Evolutionary conservation across 805 yeast species (phyloP).

Genomic region (Yarrowia deformans): DNA sequence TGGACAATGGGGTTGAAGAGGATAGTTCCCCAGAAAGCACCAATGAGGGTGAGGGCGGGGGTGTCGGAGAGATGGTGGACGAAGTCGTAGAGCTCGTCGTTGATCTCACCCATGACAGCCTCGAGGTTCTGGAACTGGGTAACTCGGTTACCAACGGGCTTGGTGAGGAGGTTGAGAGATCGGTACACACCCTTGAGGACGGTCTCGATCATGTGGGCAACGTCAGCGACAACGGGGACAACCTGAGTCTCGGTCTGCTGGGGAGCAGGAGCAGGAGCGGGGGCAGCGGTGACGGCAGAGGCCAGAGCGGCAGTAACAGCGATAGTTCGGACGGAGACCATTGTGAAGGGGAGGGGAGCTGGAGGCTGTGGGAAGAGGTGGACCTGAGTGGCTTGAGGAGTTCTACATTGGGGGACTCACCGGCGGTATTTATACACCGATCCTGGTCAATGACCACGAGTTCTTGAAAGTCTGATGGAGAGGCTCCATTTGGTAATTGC

Average conservation of each 20-base stretch:
- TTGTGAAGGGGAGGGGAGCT: not conserved
- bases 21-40: conserved; percentile 31
- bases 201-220: conserved; percentile 27
- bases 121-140: conserved; percentile 38
- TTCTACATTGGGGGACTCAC: not conserved
- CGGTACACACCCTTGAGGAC: conserved; percentile 35
- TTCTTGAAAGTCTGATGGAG: not conserved
- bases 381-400: conserved; percentile 23
- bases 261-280: conserved; percentile 16
- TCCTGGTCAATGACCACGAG: not conserved
- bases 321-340: conserved; percentile 34
- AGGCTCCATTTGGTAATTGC: not conserved
- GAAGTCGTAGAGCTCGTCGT: conserved; percentile 23
- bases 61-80: conserved; percentile 32
- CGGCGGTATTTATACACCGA: conserved; percentile 1
- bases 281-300: conserved; percentile 22
- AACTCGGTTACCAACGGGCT: conserved; percentile 30
- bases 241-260: conserved; percentile 12
- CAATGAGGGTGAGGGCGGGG: conserved; percentile 30
- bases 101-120: conserved; percentile 36
- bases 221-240: conserved; percentile 13
- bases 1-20: conserved; percentile 28
- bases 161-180: conserved; percentile 28
- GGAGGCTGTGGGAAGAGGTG: not conserved
- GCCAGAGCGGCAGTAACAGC: conserved; percentile 24